Conservation (phyloP, 345 rosid species). For the Eucalyptus polybractea region DNA sequence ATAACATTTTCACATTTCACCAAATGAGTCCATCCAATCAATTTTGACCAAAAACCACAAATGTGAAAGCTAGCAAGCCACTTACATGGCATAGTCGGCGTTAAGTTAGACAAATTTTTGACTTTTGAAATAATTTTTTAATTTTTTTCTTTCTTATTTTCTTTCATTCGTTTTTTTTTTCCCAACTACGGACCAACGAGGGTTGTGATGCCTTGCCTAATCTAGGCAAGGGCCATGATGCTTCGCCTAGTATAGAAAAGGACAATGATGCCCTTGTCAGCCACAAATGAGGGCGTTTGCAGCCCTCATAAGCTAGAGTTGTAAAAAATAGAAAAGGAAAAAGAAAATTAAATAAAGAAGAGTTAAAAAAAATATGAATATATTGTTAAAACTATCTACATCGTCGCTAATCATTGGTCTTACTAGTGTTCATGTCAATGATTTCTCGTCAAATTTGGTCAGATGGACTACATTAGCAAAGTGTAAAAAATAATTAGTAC, state of each 20-base stretch:
- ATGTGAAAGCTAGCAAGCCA: fast-evolving
- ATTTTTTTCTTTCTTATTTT: not conserved
- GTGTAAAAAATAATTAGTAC: fast-evolving
- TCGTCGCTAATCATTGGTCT: fast-evolving
- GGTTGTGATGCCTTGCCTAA: not conserved
- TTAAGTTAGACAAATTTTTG: not conserved
- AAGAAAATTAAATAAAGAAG: too few relatives aligned
- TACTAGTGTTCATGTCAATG: fast-evolving
- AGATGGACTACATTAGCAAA: too few relatives aligned
- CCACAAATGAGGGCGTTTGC: not conserved
- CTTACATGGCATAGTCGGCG: fast-evolving
- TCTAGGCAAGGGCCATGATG: not conserved
- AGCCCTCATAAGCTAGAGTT: fast-evolving
- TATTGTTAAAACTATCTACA: too few relatives aligned
- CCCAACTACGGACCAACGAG: fast-evolving
- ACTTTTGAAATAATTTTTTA: not conserved
- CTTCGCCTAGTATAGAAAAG: fast-evolving
- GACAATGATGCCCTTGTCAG: fast-evolving
- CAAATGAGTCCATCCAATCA: fast-evolving
- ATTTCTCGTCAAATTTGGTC: fast-evolving
- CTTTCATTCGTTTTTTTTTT: not conserved
- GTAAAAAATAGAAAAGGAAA: not conserved
- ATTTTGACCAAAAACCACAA: not conserved
- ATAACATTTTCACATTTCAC: too few relatives aligned
- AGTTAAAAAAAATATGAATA: not conserved